phyloP scores from a whole-genome alignment of 1,284 basidiomycete species.

The Rhodotorula sp. region DNA sequence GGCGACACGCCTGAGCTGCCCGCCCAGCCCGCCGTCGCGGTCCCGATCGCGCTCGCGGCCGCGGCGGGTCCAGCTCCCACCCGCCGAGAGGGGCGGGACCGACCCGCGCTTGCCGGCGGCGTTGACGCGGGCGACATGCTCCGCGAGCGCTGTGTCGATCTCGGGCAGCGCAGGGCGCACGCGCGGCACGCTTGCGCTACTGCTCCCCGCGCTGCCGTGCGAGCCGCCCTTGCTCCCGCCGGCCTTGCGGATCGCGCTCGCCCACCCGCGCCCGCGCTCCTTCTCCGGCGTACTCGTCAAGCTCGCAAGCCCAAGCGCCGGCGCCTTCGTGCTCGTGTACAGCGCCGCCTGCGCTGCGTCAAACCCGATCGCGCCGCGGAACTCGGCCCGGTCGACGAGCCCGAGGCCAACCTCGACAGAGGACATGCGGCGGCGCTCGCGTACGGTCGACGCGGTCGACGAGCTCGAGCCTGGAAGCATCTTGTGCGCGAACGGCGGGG shows the following conservation, averaged over 20 bases:
- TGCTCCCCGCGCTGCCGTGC: background rate
- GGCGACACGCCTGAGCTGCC: slow-evolving; percentile 19
- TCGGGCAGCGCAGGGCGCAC: slow-evolving; percentile 21
- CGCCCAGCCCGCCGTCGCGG: slow-evolving; percentile 5
- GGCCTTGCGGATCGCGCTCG: slow-evolving; percentile 23
- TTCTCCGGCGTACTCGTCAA: slow-evolving; percentile 6
- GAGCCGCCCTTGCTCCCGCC: background rate
- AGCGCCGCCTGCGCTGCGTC: slow-evolving; percentile 8
- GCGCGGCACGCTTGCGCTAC: background rate
- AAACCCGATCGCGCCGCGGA: slow-evolving; percentile 22
- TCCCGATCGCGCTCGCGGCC: slow-evolving; percentile 1
- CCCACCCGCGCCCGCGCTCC: slow-evolving; percentile 22
- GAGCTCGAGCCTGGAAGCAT: background rate
- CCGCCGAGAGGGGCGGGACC: slow-evolving; percentile 21
- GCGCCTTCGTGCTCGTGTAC: background rate
- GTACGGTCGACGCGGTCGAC: background rate
- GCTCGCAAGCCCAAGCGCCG: background rate
- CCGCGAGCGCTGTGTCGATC: slow-evolving; percentile 33
- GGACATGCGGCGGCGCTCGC: slow-evolving; percentile 34
- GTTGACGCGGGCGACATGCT: background rate
- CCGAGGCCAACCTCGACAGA: slow-evolving; percentile 18
- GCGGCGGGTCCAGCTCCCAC: slow-evolving; percentile 13
- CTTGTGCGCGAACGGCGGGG: background rate
- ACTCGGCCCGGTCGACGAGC: slow-evolving; percentile 11
- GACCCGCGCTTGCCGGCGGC: background rate